phyloP scores from a whole-genome alignment of 495 filamentous ascomycete species.

The Tricharina praecox region DNA sequence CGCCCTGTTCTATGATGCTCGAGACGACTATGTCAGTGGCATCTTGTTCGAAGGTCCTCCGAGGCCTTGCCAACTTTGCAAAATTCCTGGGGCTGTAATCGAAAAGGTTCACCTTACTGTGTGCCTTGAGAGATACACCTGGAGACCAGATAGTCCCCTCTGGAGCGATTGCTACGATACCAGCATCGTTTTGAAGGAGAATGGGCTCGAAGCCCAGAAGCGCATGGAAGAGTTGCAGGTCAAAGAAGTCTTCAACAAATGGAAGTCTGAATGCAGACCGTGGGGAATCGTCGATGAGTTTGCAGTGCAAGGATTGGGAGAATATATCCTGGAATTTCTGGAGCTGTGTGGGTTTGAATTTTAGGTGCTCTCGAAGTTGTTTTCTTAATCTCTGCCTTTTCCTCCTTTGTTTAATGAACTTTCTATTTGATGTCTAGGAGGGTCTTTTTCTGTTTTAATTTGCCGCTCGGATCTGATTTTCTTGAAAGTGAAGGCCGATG shows the following conservation, averaged over 20 bases:
- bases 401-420: too few species aligned
- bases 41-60: background rate
- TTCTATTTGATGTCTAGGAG: too few species aligned
- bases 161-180: slow-evolving; percentile 6
- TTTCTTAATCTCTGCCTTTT: too few species aligned
- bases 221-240: slow-evolving; percentile 4
- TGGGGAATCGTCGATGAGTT: slow-evolving; percentile 16
- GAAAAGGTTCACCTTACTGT: slow-evolving; percentile 9
- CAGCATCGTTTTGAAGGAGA: background rate
- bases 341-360: slow-evolving; percentile 9
- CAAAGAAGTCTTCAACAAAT: slow-evolving; percentile 2
- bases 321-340: slow-evolving; percentile 12
- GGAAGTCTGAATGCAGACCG: background rate
- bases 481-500: too few species aligned
- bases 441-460: too few species aligned
- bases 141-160: slow-evolving; percentile 1
- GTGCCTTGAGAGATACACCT: background rate
- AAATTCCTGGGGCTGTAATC: background rate
- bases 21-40: slow-evolving; percentile 7
- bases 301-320: slow-evolving; percentile 8
- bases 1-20: background rate
- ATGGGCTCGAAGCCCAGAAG: background rate
- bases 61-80: slow-evolving; percentile 4
- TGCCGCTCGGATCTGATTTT: too few species aligned
- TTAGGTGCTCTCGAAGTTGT: too few species aligned